Evolutionary conservation across 345 rosid genomes (phyloP).

Genomic region (Triadica sebifera): DNA sequence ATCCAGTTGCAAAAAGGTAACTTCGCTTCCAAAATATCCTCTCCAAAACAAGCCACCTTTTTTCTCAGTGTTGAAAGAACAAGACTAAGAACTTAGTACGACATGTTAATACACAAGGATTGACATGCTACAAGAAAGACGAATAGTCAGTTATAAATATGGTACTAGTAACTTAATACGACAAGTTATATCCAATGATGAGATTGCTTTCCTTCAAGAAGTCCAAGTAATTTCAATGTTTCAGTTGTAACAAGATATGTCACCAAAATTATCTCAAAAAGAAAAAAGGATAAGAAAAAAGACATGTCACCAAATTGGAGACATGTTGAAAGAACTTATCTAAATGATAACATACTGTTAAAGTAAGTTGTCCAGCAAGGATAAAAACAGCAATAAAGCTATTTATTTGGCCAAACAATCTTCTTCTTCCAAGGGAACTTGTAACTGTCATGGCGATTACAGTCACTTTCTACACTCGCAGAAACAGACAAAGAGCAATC

Average conservation of each 20-base stretch:
- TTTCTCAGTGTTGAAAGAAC: not conserved
- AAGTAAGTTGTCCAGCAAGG: constrained; percentile 84
- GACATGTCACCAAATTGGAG: not conserved
- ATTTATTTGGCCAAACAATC: constrained; percentile 85
- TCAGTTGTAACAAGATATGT: not conserved
- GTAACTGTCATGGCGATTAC: constrained; percentile 72
- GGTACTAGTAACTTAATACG: not conserved
- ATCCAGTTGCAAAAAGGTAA: not conserved
- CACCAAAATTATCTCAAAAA: not conserved
- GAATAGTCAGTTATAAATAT: not conserved
- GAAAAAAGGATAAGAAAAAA: not conserved
- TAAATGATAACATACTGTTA: constrained; percentile 51
- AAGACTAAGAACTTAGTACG: no score
- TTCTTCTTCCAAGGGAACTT: constrained; percentile 77
- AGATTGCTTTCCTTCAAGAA: not conserved
- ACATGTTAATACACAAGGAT: not conserved
- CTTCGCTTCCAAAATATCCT: not conserved
- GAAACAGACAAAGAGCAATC: not conserved
- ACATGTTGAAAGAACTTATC: constrained; percentile 5
- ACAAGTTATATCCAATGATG: not conserved
- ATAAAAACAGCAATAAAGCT: constrained; percentile 91
- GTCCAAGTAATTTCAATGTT: not conserved
- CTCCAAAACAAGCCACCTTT: not conserved
- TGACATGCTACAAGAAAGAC: not conserved
- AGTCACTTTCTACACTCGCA: constrained; percentile 73